Evolutionary conservation across 306 rosid genomes (phyloP).

Genomic region (Sophora flavescens): DNA sequence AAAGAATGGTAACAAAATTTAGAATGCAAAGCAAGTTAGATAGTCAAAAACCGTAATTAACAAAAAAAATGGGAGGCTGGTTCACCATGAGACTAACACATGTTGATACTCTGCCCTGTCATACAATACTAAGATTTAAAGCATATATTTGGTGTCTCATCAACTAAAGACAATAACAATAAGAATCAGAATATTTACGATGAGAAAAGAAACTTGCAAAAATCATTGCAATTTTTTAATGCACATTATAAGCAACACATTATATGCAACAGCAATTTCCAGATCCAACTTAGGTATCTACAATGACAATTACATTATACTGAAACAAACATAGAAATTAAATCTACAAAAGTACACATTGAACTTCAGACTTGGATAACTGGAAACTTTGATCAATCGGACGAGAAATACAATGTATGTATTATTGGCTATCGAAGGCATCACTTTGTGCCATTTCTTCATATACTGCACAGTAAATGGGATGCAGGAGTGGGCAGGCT

Average conservation of each 20-base stretch:
- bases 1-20: conserved; percentile 22
- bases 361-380: conserved; percentile 17
- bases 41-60: conserved; percentile 10
- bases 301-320: conserved; percentile 4
- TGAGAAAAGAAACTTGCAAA: conserved; percentile 24
- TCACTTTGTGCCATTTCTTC: conserved; percentile 17
- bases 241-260: not conserved
- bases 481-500: conserved; percentile 24
- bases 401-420: not conserved
- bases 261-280: conserved; percentile 13
- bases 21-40: conserved; percentile 14
- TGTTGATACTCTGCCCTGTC: conserved; percentile 5
- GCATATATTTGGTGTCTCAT: conserved; percentile 2
- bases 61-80: conserved; percentile 5
- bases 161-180: not conserved
- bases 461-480: conserved; percentile 6
- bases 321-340: not conserved
- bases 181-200: not conserved
- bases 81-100: conserved; percentile 23
- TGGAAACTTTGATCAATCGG: conserved; percentile 17
- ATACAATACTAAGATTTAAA: not conserved
- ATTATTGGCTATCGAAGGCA: conserved; percentile 24
- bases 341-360: conserved; percentile 14
- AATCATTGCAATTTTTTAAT: not conserved
- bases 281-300: conserved; percentile 27